Evolutionary conservation across 352 stramenopile species (phyloP).

Genomic region (Pythium dissotocum): DNA sequence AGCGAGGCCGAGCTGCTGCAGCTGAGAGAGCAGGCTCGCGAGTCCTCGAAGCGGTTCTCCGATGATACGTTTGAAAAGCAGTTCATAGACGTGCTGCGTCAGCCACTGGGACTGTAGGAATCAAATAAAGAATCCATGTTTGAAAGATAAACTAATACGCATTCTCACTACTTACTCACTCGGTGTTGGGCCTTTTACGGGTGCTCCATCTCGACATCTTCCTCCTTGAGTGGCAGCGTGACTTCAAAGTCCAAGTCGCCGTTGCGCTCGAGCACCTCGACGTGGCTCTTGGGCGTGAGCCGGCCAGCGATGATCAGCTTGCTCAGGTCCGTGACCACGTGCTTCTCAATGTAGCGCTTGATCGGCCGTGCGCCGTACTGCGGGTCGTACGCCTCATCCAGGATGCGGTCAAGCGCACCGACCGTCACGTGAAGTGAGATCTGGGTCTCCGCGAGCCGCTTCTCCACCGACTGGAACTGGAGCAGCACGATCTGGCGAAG

Average conservation of each 20-base stretch:
- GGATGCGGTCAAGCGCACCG: conserved; percentile 87
- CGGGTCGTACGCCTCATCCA: conserved; percentile 92
- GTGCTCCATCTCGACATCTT: conserved; percentile 15
- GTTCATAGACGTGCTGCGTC: conserved; percentile 47
- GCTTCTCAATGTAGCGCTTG: conserved; percentile 95
- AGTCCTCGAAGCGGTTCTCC: conserved; percentile 64
- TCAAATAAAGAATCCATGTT: background rate
- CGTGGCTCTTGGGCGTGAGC: conserved; percentile 65
- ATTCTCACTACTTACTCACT: background rate
- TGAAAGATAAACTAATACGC: background rate
- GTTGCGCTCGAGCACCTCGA: conserved; percentile 48
- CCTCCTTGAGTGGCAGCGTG: conserved; percentile 33
- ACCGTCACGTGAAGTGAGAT: conserved; percentile 78
- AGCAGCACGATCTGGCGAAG: conserved; percentile 93
- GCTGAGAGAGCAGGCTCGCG: conserved; percentile 49
- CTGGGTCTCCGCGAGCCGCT: conserved; percentile 69
- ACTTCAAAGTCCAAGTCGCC: conserved; percentile 60
- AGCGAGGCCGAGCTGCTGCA: conserved; percentile 31
- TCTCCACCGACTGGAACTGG: conserved; percentile 89
- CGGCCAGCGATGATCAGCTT: conserved; percentile 63
- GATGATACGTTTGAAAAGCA: conserved; percentile 68
- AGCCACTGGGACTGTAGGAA: background rate
- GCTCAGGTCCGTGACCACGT: conserved; percentile 91
- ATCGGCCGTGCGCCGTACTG: conserved; percentile 95
- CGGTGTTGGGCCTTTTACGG: conserved; percentile 20